Percentiles rank a stretch among this genome's conserved stretches.
phyloP scores from a whole-genome alignment of 208 protist genomes.

The Leptomonas seymouri region DNA sequence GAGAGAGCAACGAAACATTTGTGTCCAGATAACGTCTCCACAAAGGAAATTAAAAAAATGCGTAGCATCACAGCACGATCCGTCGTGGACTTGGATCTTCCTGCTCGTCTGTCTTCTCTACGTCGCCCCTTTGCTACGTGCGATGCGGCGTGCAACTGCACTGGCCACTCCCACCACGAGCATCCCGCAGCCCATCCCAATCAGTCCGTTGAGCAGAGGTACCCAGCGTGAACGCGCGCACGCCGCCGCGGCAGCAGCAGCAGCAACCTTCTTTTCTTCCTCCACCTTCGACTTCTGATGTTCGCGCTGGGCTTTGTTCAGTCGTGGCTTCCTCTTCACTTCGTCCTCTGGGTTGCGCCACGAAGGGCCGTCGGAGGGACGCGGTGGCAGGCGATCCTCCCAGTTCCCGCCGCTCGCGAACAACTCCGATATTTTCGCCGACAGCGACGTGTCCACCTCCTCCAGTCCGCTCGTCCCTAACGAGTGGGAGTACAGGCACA shows the following conservation, averaged over 20 bases:
- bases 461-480: conserved; percentile 49
- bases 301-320: conserved; percentile 38
- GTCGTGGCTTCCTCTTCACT: conserved; percentile 34
- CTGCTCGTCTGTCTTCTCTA: not conserved
- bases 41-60: too few species aligned
- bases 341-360: conserved; percentile 74
- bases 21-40: too few species aligned
- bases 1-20: too few species aligned
- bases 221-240: conserved; percentile 13
- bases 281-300: conserved; percentile 4
- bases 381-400: conserved; percentile 68
- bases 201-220: conserved; percentile 20
- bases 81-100: not conserved
- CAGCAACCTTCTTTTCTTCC: not conserved
- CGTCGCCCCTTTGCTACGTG: not conserved
- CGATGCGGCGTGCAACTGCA: conserved; percentile 18
- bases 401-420: conserved; percentile 72
- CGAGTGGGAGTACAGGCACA: conserved; percentile 79
- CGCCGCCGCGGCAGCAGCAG: conserved; percentile 1
- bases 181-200: conserved; percentile 32
- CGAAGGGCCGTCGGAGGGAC: conserved; percentile 72
- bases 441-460: conserved; percentile 37
- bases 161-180: conserved; percentile 19
- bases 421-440: conserved; percentile 74
- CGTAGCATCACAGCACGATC: too few species aligned